Base-by-base conservation (phyloP, 495 filamentous ascomycete species). In the Aspergillus hancockii region DNA sequence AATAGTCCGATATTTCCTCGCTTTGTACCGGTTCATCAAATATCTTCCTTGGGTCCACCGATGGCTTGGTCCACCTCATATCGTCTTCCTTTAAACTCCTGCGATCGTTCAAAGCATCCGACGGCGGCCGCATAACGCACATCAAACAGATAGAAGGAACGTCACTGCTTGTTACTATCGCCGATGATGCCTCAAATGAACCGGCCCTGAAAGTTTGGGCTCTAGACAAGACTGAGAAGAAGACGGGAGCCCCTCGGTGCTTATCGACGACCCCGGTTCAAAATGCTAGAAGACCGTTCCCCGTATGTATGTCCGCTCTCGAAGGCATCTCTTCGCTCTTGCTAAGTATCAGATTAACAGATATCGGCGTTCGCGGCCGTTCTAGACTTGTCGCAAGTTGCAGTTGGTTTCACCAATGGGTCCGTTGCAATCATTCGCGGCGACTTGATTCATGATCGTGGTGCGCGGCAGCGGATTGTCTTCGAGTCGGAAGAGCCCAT, bases 401-500 rank as follows among this genome's bases (percentile, higher is more conserved):
- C 92, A 22, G 87, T 98, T 12, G 94, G 95, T 18, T 98, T 98
- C 72, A 94, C 89, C 23, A 97, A 98, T 71, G 94, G 94, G 19
- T 88, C 92, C 10, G 94, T 98, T 30, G 95, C 91, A 9, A 87
- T 97, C 36, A 89, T 98, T 57, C 85, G 94, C 40, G 94, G 94
- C 54, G 94, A 98, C 73, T 75, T 98, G 49, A 92, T 98, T 58
- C 90, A 98, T 70, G 95, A 98, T 70, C 85, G 92, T 59, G 94
- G 94, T n/a, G 90, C 94, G 36, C 93, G 92, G 69, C 94, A 98
- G 71, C 85, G 95, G 22, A 93, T 93, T 28, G 92, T 98, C 28
- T 95, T 96, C 74, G 94, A 97, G 66, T 96, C 93, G 3, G 92
- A 98, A 63, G 94, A 98, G 64, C 94, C 94, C 0, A 88, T 98